phyloP scores from a whole-genome alignment of 306 rosid genomes.

The Cucumis melo region DNA sequence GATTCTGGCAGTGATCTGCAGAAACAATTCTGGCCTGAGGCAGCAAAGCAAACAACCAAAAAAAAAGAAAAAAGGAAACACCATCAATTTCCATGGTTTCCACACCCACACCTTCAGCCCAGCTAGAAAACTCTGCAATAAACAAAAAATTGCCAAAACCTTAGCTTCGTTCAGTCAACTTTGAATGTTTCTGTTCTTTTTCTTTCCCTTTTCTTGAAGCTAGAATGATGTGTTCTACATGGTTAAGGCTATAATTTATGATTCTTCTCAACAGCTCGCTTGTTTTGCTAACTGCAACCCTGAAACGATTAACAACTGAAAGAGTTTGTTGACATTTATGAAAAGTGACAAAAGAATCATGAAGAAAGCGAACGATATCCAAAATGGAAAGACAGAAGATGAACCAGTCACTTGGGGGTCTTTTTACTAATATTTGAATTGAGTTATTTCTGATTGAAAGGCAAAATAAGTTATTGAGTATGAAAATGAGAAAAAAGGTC shows the following conservation, averaged over 20 bases:
- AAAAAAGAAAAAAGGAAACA: background rate
- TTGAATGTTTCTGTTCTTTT: background rate
- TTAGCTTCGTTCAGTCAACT: background rate
- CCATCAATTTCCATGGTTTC: background rate
- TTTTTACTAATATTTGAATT: background rate
- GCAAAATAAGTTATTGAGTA: background rate
- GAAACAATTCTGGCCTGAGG: background rate
- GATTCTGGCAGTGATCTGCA: background rate
- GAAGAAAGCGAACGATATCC: background rate
- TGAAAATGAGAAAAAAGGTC: background rate
- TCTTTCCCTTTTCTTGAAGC: background rate
- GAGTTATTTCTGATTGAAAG: background rate
- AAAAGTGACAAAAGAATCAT: background rate
- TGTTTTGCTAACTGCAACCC: background rate
- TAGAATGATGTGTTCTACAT: background rate
- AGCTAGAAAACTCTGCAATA: constrained; percentile 3
- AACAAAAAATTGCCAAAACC: constrained; percentile 1
- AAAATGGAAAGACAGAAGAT: background rate
- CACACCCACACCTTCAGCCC: background rate
- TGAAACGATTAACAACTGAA: background rate
- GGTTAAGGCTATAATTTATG: background rate
- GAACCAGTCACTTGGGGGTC: background rate
- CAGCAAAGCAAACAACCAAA: background rate
- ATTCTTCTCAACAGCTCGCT: background rate
- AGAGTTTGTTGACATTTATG: background rate